These are phyloP conservation scores for Cryoendolithus antarcticus DNA, from an alignment of 2,329 filamentous ascomycete genomes.

Conservation along the genomic window DNA sequence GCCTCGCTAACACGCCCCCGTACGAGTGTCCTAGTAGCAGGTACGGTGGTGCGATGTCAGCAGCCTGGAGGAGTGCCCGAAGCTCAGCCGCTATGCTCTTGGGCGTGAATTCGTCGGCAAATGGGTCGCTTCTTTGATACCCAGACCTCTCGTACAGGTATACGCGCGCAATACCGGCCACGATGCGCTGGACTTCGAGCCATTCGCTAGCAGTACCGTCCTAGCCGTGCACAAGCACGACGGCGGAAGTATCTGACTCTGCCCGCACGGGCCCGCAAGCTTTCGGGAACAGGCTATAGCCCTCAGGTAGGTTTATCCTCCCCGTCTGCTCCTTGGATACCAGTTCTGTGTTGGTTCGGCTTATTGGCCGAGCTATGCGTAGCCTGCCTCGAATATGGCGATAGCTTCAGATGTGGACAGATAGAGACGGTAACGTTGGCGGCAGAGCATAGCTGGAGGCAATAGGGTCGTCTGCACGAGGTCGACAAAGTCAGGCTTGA, in stretches of 20 bases:
- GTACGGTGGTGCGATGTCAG: not conserved
- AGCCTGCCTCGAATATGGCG: too few relatives aligned
- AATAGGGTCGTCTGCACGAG: too few relatives aligned
- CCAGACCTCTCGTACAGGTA: constrained; percentile 4
- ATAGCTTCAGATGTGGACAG: too few relatives aligned
- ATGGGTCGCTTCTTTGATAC: constrained; percentile 19
- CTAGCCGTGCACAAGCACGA: not conserved
- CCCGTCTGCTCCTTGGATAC: too few relatives aligned
- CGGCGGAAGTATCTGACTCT: not conserved
- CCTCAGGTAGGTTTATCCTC: too few relatives aligned
- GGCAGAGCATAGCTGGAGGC: too few relatives aligned
- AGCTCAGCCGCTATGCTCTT: not conserved
- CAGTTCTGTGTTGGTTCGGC: too few relatives aligned
- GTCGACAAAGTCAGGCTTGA: too few relatives aligned
- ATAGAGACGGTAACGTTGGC: too few relatives aligned
- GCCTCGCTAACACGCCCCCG: not conserved
- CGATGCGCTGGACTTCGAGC: not conserved
- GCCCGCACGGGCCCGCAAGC: too few relatives aligned
- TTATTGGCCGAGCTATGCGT: too few relatives aligned
- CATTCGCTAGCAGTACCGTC: not conserved
- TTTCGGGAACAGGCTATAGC: too few relatives aligned
- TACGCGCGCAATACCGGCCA: not conserved
- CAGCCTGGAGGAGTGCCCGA: not conserved
- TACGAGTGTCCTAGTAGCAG: not conserved
- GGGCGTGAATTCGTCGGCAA: not conserved